Evolutionary conservation across 345 rosid genomes (phyloP).

Genomic region (Murraya paniculata): DNA sequence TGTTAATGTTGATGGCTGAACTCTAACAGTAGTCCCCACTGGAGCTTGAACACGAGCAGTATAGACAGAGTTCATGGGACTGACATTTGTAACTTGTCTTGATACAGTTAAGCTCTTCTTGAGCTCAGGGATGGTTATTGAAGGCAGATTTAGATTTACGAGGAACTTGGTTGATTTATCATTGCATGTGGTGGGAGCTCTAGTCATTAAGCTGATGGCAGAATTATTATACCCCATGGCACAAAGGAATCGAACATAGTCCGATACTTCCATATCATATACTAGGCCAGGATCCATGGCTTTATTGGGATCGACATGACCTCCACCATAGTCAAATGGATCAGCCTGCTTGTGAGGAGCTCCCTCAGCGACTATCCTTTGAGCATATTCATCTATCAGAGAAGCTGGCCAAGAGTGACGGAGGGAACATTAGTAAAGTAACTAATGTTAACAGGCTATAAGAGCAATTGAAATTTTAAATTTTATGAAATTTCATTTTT

Average conservation of each 20-base stretch:
- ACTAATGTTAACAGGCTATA: not conserved
- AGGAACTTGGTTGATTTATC: constrained; percentile 36
- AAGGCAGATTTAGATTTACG: constrained; percentile 57
- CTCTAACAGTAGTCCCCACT: constrained; percentile 39
- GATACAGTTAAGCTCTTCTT: constrained; percentile 38
- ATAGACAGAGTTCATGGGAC: constrained; percentile 46
- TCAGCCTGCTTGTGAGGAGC: constrained; percentile 58
- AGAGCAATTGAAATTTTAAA: not conserved
- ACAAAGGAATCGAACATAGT: constrained; percentile 58
- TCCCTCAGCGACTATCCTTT: constrained; percentile 45
- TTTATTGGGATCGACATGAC: constrained; percentile 55
- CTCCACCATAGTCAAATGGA: constrained; percentile 69
- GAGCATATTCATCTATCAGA: constrained; percentile 41
- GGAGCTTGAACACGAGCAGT: constrained; percentile 48
- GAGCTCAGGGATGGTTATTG: constrained; percentile 63
- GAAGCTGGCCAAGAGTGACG: constrained; percentile 35
- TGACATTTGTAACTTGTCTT: constrained; percentile 71
- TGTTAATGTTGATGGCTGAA: constrained; percentile 48
- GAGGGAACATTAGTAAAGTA: not conserved
- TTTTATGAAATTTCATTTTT: not conserved
- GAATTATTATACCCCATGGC: constrained; percentile 48
- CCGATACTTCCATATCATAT: constrained; percentile 40
- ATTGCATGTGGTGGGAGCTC: constrained; percentile 36
- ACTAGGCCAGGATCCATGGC: constrained; percentile 59
- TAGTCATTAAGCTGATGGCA: constrained; percentile 50